Conservation (phyloP, 164 flowering plant genomes). For the Vitis vinifera region ASM3070453v1 NC_081811.1:29185001-29185500, state of each 20-base stretch:
- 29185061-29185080: slow-evolving; percentile 35
- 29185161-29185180: slow-evolving; percentile 51
- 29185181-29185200: slow-evolving; percentile 79
- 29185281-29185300: slow-evolving; percentile 53
- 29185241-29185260: slow-evolving; percentile 55
- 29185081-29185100: slow-evolving; percentile 54
- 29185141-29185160: slow-evolving; percentile 79
- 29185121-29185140: slow-evolving; percentile 54
- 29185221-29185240: slow-evolving; percentile 38
- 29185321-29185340: slow-evolving; percentile 53
- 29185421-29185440: slow-evolving; percentile 57
- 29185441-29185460: slow-evolving; percentile 64
- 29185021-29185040: slow-evolving; percentile 18
- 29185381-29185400: slow-evolving; percentile 77
- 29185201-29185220: slow-evolving; percentile 48
- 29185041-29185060: slow-evolving; percentile 52
- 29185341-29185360: slow-evolving; percentile 66
- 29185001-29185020: slow-evolving; percentile 25
- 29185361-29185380: slow-evolving; percentile 83
- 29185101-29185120: slow-evolving; percentile 49
- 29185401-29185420: slow-evolving; percentile 39
- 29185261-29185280: slow-evolving; percentile 69
- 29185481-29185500: slow-evolving; percentile 39
- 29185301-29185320: slow-evolving; percentile 64
- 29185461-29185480: slow-evolving; percentile 65